A percentile compares a stretch with the other conserved stretches of the same genome.
phyloP scores from a whole-genome alignment of 345 rosid species.

The Citropsis articulata region DNA sequence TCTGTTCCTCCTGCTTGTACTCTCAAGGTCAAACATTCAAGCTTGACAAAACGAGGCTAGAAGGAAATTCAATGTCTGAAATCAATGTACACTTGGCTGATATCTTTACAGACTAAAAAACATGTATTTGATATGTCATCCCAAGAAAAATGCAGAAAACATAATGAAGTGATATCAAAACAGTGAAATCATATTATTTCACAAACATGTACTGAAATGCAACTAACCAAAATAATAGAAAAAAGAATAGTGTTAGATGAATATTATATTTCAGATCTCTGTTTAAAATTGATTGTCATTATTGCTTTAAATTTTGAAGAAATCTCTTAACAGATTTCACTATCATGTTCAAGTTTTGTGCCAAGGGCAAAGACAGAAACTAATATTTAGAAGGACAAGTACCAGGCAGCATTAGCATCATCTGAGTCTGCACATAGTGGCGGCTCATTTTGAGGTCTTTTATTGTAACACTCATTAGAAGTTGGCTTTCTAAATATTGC shows the following conservation, averaged over 20 bases:
- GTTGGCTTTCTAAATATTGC: conserved; percentile 73
- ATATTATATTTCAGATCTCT: neutral
- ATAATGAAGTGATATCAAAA: neutral
- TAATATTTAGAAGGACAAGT: conserved; percentile 7
- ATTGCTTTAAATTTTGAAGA: neutral
- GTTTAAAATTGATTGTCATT: neutral
- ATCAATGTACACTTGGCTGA: neutral
- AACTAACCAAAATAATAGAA: neutral
- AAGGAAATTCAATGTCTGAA: neutral
- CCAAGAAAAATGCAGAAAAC: neutral
- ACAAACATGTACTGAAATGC: neutral
- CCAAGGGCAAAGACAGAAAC: neutral
- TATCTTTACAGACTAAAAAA: neutral
- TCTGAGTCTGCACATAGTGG: conserved; percentile 68
- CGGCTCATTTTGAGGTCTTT: conserved; percentile 52
- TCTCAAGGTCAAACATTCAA: neutral
- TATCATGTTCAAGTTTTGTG: neutral
- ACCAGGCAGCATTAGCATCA: conserved; percentile 78
- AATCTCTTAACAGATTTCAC: neutral
- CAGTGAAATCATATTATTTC: neutral
- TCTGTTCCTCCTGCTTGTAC: neutral
- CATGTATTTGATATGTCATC: neutral
- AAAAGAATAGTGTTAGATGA: neutral
- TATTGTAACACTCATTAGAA: conserved; percentile 56
- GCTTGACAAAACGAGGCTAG: neutral